Conservation (phyloP, 768 basidiomycete species). For the Lyophyllum semitale region DNA sequence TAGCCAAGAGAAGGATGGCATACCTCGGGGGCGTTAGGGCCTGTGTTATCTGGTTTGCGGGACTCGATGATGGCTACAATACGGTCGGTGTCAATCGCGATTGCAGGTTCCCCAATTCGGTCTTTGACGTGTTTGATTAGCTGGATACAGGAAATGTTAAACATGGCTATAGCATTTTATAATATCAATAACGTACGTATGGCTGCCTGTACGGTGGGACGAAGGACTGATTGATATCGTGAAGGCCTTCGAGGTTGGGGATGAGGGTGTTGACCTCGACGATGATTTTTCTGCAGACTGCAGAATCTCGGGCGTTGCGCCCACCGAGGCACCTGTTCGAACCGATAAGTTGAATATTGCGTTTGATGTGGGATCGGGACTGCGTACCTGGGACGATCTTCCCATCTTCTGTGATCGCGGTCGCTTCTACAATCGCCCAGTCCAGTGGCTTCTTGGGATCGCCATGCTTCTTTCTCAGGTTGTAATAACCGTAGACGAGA, state of each 20-base stretch:
- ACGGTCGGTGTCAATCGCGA: slow-evolving; percentile 50
- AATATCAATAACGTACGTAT: slow-evolving; percentile 29
- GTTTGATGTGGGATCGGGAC: background rate
- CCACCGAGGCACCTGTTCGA: slow-evolving; percentile 41
- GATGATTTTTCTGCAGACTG: slow-evolving; percentile 50
- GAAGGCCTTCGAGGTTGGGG: slow-evolving; percentile 47
- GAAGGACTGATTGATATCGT: slow-evolving; percentile 49
- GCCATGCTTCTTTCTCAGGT: slow-evolving; percentile 42
- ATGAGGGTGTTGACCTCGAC: slow-evolving; percentile 51
- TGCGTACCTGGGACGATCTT: slow-evolving; percentile 41
- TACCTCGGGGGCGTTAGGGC: slow-evolving; percentile 44
- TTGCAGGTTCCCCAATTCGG: slow-evolving; percentile 45
- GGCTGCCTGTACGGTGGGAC: slow-evolving; percentile 45
- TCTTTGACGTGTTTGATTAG: slow-evolving; percentile 45
- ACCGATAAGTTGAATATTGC: background rate
- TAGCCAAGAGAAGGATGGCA: background rate
- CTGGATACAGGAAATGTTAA: slow-evolving; percentile 27
- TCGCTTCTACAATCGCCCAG: slow-evolving; percentile 54
- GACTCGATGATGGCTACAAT: slow-evolving; percentile 47
- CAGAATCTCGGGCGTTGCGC: slow-evolving; percentile 50
- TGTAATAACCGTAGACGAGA: slow-evolving; percentile 49
- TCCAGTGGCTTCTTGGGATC: slow-evolving; percentile 45
- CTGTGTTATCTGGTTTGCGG: slow-evolving; percentile 44
- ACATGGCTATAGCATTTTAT: no score
- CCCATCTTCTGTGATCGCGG: slow-evolving; percentile 49